phyloP scores from a whole-genome alignment of 108 stramenopile species.

The Cafeteria roenbergensis region DNA sequence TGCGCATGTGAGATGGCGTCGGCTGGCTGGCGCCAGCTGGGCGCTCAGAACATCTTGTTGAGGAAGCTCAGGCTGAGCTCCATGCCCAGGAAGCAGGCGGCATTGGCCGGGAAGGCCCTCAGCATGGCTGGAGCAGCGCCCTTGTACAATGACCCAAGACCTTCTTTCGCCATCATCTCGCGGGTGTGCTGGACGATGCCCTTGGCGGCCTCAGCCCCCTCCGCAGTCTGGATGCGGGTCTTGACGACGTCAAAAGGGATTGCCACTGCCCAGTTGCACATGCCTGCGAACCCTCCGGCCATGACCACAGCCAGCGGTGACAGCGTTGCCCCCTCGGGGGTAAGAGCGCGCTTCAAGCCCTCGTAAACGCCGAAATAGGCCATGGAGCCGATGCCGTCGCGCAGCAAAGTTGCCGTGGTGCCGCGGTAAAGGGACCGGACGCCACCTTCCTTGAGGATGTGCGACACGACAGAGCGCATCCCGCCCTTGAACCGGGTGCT shows the following conservation, averaged over 20 bases:
- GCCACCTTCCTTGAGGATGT: conserved; percentile 59
- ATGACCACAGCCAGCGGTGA: conserved; percentile 51
- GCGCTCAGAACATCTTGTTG: conserved; percentile 15
- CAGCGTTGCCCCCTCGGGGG: conserved; percentile 39
- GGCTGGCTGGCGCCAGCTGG: no score
- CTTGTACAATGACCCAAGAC: conserved; percentile 56
- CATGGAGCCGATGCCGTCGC: conserved; percentile 70
- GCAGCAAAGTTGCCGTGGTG: conserved; percentile 56
- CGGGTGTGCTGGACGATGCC: conserved; percentile 51
- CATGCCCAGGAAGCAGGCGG: conserved; percentile 72
- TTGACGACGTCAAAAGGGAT: conserved; percentile 74
- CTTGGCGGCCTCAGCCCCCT: conserved; percentile 49
- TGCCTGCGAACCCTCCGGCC: conserved; percentile 69
- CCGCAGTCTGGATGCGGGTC: conserved; percentile 62
- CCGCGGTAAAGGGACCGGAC: conserved; percentile 56
- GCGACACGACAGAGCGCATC: conserved; percentile 53
- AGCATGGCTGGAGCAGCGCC: conserved; percentile 68
- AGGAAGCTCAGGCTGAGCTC: conserved; percentile 44
- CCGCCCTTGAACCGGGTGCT: conserved; percentile 44
- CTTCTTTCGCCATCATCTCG: conserved; percentile 60
- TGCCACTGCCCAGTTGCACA: conserved; percentile 66
- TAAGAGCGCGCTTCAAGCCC: conserved; percentile 45
- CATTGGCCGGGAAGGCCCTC: conserved; percentile 82
- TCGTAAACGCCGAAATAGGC: conserved; percentile 75
- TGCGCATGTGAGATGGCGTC: no score